These are phyloP conservation scores for Parastagonospora avenae DNA, from an alignment of 2,329 filamentous ascomycete genomes.

Conservation along the genomic window DNA sequence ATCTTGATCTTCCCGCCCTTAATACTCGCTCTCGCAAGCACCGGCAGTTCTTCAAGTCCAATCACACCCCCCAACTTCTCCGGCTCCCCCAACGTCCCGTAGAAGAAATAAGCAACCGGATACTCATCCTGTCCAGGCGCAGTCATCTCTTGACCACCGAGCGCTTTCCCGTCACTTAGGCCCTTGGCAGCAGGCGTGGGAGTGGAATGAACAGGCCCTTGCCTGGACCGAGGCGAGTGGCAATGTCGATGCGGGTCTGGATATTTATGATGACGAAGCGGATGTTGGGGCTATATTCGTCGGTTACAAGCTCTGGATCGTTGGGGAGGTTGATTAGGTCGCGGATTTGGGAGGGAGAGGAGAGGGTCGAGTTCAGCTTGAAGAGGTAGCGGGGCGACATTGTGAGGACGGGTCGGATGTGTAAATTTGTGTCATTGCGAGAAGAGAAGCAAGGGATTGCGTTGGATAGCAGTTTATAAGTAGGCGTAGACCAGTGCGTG, in stretches of 20 bases:
- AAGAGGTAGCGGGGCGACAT: background rate
- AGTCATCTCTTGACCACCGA: background rate
- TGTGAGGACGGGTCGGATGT: no score
- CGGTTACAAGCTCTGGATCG: no score
- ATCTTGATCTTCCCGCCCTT: constrained; percentile 1
- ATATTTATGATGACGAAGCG: background rate
- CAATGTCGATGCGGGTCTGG: background rate
- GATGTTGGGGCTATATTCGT: background rate
- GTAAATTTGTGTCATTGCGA: no score
- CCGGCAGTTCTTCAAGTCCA: background rate
- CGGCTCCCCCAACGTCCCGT: background rate
- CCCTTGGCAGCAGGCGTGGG: background rate
- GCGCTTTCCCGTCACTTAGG: background rate
- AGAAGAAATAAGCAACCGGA: background rate
- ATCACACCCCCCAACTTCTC: background rate
- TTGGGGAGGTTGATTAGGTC: no score
- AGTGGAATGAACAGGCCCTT: background rate
- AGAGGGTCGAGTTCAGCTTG: background rate
- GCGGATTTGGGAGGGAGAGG: background rate
- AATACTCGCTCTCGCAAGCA: background rate
- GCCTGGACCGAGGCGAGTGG: background rate
- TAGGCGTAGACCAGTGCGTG: no score
- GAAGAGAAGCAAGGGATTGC: no score
- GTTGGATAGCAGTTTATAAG: no score
- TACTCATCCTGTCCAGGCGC: background rate